Evolutionary conservation across 2,329 filamentous ascomycete species (phyloP), one percentile per base, ranked within the genome.

Genomic region (Talaromyces sp.): DNA sequence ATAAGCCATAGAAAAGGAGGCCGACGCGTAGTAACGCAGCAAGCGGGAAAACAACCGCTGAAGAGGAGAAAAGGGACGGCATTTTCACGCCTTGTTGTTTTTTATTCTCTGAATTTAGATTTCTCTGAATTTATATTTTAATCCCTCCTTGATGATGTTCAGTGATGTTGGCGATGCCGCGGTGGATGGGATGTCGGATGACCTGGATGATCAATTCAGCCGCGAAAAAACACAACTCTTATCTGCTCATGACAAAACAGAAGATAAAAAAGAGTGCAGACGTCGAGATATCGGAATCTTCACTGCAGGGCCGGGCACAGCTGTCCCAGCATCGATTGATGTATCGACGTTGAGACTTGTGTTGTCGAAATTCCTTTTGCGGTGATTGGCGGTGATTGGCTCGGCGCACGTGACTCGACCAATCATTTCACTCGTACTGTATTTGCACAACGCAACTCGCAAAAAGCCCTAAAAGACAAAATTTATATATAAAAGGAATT

Each of bases 1-100:
- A 93, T 63, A 92, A 85, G 62, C 95, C 93, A 75, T 98, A 98
- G 70, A 96, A 73, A 56, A 98, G 84, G 65, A 99, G 87, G 33
- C 80, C 74, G 6, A 85, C 72, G 63, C 95, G 91, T 27, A 99
- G 84, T 55, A 87, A 69, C 59, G 87, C 68, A 11, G 78, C 75
- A 25, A 68, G 66, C 33, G 71, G 56, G 58, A 79, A 75, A 17
- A 80, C 67, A 7, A 69, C 65, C 10, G 67, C 58, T 5, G 75
- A 66, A 1, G 72, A 75, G 2, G 56, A 57, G 22, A 58, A 64
- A 4, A 56, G 53, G 3, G 62, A 58, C 11, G 57, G 39, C 60
- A 62, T 62, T 49, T 30, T 30, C 13, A 13, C 9, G 10, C 10
- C 10, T 4, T 11, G 8, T 36, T 17, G 4, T n/a, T 9, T 27